A percentile compares a stretch with the other conserved stretches of the same genome.
Conservation (phyloP, 23 red algal genomes). For the Gracilariopsis chorda region DNA sequence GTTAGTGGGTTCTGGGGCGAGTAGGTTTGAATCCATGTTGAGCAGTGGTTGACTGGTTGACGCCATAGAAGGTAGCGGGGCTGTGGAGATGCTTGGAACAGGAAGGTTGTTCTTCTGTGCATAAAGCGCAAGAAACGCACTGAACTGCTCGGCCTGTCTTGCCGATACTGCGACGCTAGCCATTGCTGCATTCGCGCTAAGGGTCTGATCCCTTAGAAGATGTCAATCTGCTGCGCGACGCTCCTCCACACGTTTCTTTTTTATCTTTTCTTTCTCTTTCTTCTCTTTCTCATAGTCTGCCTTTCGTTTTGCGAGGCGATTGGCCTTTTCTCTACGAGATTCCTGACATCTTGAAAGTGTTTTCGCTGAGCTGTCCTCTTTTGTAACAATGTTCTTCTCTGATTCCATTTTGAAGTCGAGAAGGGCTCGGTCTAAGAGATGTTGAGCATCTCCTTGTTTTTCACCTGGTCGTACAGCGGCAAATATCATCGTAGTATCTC, state of each 20-base stretch:
- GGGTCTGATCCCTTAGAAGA: not conserved
- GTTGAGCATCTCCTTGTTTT: slow-evolving; percentile 1
- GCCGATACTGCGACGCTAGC: not conserved
- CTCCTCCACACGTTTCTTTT: not conserved
- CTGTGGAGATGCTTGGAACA: not conserved
- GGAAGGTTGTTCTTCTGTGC: not conserved
- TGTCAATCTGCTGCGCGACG: not conserved
- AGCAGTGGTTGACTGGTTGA: too few relatives aligned
- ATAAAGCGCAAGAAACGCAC: not conserved
- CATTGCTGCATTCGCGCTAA: not conserved
- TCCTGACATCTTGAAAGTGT: not conserved
- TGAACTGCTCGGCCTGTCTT: not conserved
- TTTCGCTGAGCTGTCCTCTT: not conserved
- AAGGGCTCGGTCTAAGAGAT: not conserved
- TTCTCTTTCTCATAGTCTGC: not conserved
- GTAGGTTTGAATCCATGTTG: too few relatives aligned
- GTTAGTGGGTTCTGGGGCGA: too few relatives aligned
- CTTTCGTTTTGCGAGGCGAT: not conserved
- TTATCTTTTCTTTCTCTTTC: not conserved
- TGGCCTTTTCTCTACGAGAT: not conserved
- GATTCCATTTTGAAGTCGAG: not conserved
- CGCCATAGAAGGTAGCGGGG: not conserved
- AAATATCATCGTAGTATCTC: not conserved
- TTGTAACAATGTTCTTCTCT: not conserved
- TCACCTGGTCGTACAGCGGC: not conserved